Evolutionary conservation across 164 flowering plant genomes (phyloP).

Genomic region (Protea cynaroides): DNA sequence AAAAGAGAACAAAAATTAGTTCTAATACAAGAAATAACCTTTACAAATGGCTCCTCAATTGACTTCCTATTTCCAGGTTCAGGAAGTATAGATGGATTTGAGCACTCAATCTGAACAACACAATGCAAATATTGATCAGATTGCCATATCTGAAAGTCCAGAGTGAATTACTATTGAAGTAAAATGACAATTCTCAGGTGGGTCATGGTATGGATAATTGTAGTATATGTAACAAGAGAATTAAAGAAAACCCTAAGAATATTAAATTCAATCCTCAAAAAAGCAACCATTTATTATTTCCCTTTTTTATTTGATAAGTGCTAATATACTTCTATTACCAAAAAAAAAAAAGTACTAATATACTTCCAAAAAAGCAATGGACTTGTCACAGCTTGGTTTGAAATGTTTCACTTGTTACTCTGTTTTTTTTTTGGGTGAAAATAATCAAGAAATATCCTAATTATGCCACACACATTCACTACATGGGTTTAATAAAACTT

Average conservation of each 20-base stretch:
- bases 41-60: slow-evolving; percentile 89
- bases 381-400: too few species aligned
- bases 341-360: too few species aligned
- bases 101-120: slow-evolving; percentile 74
- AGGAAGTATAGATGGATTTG: slow-evolving; percentile 92
- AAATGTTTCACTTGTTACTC: too few species aligned
- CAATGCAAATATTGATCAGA: not conserved
- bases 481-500: too few species aligned
- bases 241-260: not conserved
- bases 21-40: slow-evolving; percentile 35
- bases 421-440: too few species aligned
- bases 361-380: too few species aligned
- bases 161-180: not conserved
- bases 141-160: not conserved
- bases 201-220: too few species aligned
- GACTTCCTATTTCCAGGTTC: slow-evolving; percentile 81
- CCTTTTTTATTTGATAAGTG: too few species aligned
- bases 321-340: too few species aligned
- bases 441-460: too few species aligned
- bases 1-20: not conserved
- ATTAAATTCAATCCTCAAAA: slow-evolving; percentile 4
- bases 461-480: too few species aligned
- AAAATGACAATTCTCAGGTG: not conserved
- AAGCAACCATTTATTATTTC: not conserved
- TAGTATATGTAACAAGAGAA: not conserved